Evolutionary conservation across 371 early-diverging fungal genomes (phyloP).

Genomic region (Mucor racemosus): DNA sequence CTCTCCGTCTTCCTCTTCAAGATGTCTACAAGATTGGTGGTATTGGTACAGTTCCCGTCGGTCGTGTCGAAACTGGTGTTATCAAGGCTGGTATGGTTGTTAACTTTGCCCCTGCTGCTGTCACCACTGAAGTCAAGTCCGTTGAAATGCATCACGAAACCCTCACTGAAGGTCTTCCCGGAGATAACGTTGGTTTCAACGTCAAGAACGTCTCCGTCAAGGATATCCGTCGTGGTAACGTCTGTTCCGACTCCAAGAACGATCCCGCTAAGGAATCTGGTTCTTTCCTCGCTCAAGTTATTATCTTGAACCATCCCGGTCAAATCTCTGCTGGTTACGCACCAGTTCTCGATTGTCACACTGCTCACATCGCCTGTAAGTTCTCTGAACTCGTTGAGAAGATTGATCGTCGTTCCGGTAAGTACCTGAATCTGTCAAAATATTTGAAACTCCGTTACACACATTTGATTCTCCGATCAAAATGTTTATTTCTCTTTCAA

Average conservation of each 20-base stretch:
- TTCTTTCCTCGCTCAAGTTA: slow-evolving; percentile 94
- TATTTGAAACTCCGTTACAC: background rate
- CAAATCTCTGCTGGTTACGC: slow-evolving; percentile 90
- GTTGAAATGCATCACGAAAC: slow-evolving; percentile 99
- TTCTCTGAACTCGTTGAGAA: slow-evolving; percentile 91
- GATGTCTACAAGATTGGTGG: slow-evolving; percentile 99
- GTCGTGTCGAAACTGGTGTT: slow-evolving; percentile 97
- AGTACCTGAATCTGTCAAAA: slow-evolving; percentile 41
- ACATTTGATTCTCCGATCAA: no score
- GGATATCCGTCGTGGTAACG: slow-evolving; percentile 97
- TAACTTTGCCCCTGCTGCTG: slow-evolving; percentile 85
- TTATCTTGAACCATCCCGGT: slow-evolving; percentile 96
- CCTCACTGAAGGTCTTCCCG: slow-evolving; percentile 90
- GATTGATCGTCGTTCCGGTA: slow-evolving; percentile 95
- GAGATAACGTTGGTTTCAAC: slow-evolving; percentile 99
- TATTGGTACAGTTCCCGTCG: slow-evolving; percentile 96
- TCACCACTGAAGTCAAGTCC: slow-evolving; percentile 96
- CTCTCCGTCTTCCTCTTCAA: slow-evolving; percentile 96
- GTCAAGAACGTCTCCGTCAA: slow-evolving; percentile 96
- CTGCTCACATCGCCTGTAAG: slow-evolving; percentile 96
- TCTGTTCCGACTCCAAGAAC: slow-evolving; percentile 96
- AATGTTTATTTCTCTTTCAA: background rate
- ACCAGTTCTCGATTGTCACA: slow-evolving; percentile 96
- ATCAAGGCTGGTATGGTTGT: slow-evolving; percentile 93
- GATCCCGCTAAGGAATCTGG: slow-evolving; percentile 94